Percentiles rank a stretch among this genome's conserved stretches.
phyloP scores from a whole-genome alignment of 768 basidiomycete species.

The Cantharellus cinnabarinus region DNA sequence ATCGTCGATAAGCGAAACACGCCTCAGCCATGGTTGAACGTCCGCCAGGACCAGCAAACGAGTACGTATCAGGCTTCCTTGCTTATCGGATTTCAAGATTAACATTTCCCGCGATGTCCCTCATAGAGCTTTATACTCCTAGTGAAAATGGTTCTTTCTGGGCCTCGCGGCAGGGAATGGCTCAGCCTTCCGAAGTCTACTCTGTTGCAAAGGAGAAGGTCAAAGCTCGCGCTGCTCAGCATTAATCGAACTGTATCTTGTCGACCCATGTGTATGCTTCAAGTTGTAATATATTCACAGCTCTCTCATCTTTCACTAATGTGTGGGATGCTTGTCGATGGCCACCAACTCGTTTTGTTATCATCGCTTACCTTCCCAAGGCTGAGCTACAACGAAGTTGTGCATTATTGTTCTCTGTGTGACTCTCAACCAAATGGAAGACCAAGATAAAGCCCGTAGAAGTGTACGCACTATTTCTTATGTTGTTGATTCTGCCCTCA shows the following conservation, averaged over 20 bases:
- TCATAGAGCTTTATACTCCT: background rate
- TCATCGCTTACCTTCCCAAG: too few species aligned
- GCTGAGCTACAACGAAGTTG: too few species aligned
- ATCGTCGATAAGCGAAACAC: constrained; percentile 6
- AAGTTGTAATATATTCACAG: too few species aligned
- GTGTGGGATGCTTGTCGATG: too few species aligned
- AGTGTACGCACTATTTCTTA: too few species aligned
- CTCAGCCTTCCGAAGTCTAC: background rate
- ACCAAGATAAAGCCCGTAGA: too few species aligned
- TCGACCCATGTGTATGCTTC: too few species aligned
- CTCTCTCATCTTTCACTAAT: too few species aligned
- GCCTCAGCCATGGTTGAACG: constrained; percentile 8
- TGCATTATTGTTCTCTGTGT: too few species aligned
- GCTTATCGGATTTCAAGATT: background rate
- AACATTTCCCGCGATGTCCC: background rate
- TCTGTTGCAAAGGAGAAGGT: background rate
- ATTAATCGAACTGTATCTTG: background rate
- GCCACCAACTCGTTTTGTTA: too few species aligned
- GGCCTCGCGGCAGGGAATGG: background rate
- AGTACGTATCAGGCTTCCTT: background rate
- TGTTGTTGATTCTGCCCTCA: too few species aligned
- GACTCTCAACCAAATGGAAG: too few species aligned
- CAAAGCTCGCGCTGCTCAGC: background rate
- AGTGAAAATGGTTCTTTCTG: background rate
- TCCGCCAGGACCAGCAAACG: constrained; percentile 9